Conservation (phyloP, 305 asterid genomes). For the Rubia peregrina region DNA sequence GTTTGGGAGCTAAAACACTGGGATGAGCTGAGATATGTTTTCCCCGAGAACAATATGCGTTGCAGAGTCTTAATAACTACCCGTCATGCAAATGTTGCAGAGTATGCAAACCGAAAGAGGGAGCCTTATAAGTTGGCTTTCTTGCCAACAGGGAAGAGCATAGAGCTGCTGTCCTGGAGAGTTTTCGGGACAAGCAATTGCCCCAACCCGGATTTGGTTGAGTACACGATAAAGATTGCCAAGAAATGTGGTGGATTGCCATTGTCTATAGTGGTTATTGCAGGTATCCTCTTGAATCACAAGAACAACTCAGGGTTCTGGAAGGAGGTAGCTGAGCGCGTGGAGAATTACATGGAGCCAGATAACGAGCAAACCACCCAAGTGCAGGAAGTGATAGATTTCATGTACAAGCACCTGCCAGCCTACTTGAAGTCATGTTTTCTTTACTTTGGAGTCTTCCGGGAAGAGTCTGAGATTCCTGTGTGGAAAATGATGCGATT, state of each 20-base stretch:
- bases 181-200: background rate
- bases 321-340: slow-evolving; percentile 5
- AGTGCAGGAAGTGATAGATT: slow-evolving; percentile 23
- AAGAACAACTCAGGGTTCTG: background rate
- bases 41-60: slow-evolving; percentile 1
- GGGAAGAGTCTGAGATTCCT: slow-evolving; percentile 43
- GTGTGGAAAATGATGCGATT: slow-evolving; percentile 42
- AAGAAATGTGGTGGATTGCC: background rate
- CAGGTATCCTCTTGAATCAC: slow-evolving; percentile 14
- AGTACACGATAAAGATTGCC: background rate
- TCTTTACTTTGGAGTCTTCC: slow-evolving; percentile 52
- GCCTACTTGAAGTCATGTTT: slow-evolving; percentile 46
- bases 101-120: background rate
- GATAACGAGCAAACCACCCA: slow-evolving; percentile 4
- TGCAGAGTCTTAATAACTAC: slow-evolving; percentile 21
- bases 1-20: slow-evolving; percentile 11
- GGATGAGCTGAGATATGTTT: slow-evolving; percentile 6
- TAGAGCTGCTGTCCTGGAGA: slow-evolving; percentile 8
- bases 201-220: slow-evolving; percentile 1
- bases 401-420: slow-evolving; percentile 48
- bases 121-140: background rate
- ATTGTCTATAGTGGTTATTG: slow-evolving; percentile 9
- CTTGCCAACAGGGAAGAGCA: background rate
- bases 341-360: background rate
- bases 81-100: background rate